phyloP scores from a whole-genome alignment of 2,329 filamentous ascomycete genomes.

The Chrysoporthe deuterocubensis region DNA sequence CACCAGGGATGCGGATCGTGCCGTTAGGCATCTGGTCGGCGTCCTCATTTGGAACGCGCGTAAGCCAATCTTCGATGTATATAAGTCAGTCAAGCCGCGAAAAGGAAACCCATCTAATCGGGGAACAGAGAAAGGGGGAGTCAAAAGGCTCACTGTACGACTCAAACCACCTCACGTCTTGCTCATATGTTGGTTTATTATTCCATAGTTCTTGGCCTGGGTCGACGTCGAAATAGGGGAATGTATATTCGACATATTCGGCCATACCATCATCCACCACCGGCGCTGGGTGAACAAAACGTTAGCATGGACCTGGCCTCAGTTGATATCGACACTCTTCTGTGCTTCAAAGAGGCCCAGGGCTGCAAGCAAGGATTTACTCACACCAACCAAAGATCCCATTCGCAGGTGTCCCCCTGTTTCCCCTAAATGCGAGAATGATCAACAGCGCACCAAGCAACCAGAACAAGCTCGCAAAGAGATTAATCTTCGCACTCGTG shows the following conservation, averaged over 20 bases:
- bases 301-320: background rate
- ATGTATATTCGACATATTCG: conserved; percentile 20
- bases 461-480: conserved; percentile 17
- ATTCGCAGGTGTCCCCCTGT: background rate
- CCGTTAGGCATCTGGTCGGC: conserved; percentile 15
- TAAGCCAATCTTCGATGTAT: conserved; percentile 13
- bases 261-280: conserved; percentile 9
- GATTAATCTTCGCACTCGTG: conserved; percentile 7
- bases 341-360: background rate
- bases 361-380: background rate
- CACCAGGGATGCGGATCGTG: conserved; percentile 16
- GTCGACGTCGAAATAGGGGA: conserved; percentile 19
- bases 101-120: background rate
- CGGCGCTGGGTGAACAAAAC: background rate
- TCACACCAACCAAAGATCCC: conserved; percentile 23
- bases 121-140: background rate
- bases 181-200: conserved; percentile 18
- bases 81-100: background rate
- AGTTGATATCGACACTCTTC: too few relatives aligned
- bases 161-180: conserved; percentile 19
- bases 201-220: conserved; percentile 19
- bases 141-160: conserved; percentile 14
- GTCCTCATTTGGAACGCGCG: conserved; percentile 9
- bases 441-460: conserved; percentile 14
- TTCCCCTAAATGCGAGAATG: conserved; percentile 7